Conservation (phyloP, 1,139 yeast genomes). For the Candida dubliniensis region DNA sequence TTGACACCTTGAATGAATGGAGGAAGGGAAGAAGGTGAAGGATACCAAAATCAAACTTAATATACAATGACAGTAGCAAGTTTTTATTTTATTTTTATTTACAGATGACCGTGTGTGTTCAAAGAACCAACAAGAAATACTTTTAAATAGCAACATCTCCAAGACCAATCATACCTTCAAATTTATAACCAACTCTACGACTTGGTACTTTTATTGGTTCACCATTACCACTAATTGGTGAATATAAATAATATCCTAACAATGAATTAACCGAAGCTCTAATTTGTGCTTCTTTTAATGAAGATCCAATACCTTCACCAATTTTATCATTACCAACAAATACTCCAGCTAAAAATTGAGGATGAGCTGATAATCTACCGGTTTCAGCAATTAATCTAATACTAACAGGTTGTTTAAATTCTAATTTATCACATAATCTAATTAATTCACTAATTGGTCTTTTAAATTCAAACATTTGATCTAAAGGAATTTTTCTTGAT, state of each 20-base stretch:
- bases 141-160: slow-evolving; percentile 54
- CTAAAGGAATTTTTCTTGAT: slow-evolving; percentile 74
- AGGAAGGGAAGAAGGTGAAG: too few relatives aligned
- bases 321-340: slow-evolving; percentile 79
- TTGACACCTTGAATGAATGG: too few relatives aligned
- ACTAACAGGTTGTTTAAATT: slow-evolving; percentile 69
- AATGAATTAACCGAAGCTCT: slow-evolving; percentile 91
- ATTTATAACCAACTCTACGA: slow-evolving; percentile 43
- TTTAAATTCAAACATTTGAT: slow-evolving; percentile 72
- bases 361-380: slow-evolving; percentile 82
- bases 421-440: slow-evolving; percentile 74
- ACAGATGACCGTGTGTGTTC: too few relatives aligned
- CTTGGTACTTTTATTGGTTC: slow-evolving; percentile 55
- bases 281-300: slow-evolving; percentile 86
- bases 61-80: too few relatives aligned
- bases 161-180: slow-evolving; percentile 50
- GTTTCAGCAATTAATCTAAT: slow-evolving; percentile 87
- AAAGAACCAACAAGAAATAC: too few relatives aligned
- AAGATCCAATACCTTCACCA: slow-evolving; percentile 96
- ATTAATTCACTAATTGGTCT: slow-evolving; percentile 87
- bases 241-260: slow-evolving; percentile 87
- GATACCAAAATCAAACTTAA: too few relatives aligned
- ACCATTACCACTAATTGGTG: slow-evolving; percentile 59
- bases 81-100: too few relatives aligned
- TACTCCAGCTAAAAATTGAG: slow-evolving; percentile 89